These are phyloP conservation scores for Corchorus capsularis DNA, from an alignment of 345 rosid genomes.

Conservation along the genomic window DNA sequence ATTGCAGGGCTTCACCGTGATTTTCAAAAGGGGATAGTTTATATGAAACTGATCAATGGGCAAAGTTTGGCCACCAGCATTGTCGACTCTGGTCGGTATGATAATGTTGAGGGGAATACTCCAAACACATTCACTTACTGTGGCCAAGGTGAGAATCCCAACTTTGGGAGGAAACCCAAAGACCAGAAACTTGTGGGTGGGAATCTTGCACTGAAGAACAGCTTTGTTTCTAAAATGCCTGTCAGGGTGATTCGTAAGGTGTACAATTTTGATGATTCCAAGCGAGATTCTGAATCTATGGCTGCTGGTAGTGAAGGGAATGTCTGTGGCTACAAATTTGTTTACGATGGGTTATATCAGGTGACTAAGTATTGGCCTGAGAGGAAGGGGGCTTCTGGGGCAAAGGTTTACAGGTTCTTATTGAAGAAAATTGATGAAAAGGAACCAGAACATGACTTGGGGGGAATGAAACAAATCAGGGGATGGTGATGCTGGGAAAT, in stretches of 20 bases:
- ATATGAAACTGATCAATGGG: slow-evolving; percentile 30
- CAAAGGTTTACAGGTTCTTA: slow-evolving; percentile 59
- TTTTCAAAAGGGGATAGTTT: slow-evolving; percentile 59
- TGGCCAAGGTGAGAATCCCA: slow-evolving; percentile 71
- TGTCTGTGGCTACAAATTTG: slow-evolving; percentile 42
- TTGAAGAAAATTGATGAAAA: slow-evolving; percentile 49
- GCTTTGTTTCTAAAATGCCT: slow-evolving; percentile 32
- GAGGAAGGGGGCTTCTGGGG: slow-evolving; percentile 47
- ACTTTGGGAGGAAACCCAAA: slow-evolving; percentile 22
- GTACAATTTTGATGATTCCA: too few relatives aligned
- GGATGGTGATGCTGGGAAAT: neutral
- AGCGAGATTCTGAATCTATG: too few relatives aligned
- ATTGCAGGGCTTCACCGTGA: slow-evolving; percentile 48
- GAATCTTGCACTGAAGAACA: slow-evolving; percentile 69
- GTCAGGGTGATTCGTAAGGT: slow-evolving; percentile 72
- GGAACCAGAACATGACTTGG: slow-evolving; percentile 34
- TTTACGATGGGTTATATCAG: slow-evolving; percentile 65
- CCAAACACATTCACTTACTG: slow-evolving; percentile 51
- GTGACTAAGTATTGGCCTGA: slow-evolving; percentile 56
- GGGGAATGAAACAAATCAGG: neutral
- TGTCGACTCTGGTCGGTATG: slow-evolving; percentile 75
- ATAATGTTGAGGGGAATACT: slow-evolving; percentile 22
- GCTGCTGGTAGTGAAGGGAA: neutral
- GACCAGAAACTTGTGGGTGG: slow-evolving; percentile 62
- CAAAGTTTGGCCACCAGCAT: slow-evolving; percentile 55